phyloP scores from a whole-genome alignment of 768 basidiomycete genomes.

The Suillus weaverae region DNA sequence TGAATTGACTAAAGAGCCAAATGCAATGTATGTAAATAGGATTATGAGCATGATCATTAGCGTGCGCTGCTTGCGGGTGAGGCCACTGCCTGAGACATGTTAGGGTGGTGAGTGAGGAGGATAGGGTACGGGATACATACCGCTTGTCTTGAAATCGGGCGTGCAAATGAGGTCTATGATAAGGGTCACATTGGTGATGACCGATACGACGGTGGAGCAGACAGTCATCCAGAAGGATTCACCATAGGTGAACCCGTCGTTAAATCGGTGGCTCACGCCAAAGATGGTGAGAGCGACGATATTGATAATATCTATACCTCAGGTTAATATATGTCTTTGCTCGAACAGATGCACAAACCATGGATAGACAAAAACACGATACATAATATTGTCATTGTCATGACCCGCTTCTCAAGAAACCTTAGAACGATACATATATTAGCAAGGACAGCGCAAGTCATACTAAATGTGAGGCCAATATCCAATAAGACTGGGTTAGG shows the following conservation, averaged over 20 bases:
- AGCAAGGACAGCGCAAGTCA: constrained; percentile 66
- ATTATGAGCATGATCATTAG: constrained; percentile 79
- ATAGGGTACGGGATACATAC: constrained; percentile 34
- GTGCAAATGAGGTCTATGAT: constrained; percentile 61
- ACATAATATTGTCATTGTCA: constrained; percentile 59
- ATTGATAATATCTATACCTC: constrained; percentile 63
- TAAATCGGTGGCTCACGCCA: constrained; percentile 56
- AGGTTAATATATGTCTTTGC: background rate
- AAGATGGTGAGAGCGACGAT: constrained; percentile 58
- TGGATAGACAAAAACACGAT: constrained; percentile 69
- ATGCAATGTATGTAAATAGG: constrained; percentile 68
- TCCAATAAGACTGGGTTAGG: constrained; percentile 60
- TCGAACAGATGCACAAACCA: constrained; percentile 43
- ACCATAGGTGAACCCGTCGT: constrained; percentile 70
- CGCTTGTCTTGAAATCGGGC: constrained; percentile 58
- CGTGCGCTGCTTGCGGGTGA: constrained; percentile 77
- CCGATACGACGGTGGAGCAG: constrained; percentile 68
- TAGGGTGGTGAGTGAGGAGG: constrained; percentile 2
- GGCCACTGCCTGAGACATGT: constrained; percentile 60
- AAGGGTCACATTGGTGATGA: constrained; percentile 66
- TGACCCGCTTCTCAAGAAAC: constrained; percentile 70
- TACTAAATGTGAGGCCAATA: constrained; percentile 62
- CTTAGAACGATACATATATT: constrained; percentile 66
- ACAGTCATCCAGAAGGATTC: constrained; percentile 77
- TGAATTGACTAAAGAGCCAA: constrained; percentile 65